A percentile compares a stretch with the other conserved stretches of the same genome.
These are phyloP conservation scores for Globisporangium alternatum DNA, from an alignment of 352 stramenopile species.

Conservation along the genomic window DNA sequence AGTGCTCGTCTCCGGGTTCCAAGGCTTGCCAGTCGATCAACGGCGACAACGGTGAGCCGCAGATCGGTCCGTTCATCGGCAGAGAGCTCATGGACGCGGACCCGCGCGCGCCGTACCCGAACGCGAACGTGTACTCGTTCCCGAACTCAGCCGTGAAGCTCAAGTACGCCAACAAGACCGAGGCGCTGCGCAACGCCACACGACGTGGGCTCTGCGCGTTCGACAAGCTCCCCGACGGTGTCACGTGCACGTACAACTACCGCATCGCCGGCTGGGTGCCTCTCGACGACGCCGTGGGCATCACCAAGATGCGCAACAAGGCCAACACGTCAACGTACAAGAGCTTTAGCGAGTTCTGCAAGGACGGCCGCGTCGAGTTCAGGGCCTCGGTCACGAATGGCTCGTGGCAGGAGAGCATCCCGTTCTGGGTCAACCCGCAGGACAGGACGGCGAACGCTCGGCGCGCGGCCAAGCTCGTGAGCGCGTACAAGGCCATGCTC, in stretches of 20 bases:
- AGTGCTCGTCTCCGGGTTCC: constrained; percentile 46
- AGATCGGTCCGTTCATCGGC: constrained; percentile 70
- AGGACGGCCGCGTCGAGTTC: constrained; percentile 58
- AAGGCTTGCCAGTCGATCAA: constrained; percentile 75
- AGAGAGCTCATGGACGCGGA: constrained; percentile 45
- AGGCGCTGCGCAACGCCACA: constrained; percentile 15
- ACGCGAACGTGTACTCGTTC: constrained; percentile 80
- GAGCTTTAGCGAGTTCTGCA: constrained; percentile 71
- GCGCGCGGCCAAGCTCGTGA: constrained; percentile 40
- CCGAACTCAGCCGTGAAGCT: constrained; percentile 56
- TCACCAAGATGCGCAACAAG: constrained; percentile 48
- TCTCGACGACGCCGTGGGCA: constrained; percentile 75
- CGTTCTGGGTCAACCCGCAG: constrained; percentile 65
- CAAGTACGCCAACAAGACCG: constrained; percentile 1
- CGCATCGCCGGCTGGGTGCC: constrained; percentile 61
- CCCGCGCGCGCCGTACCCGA: constrained; percentile 56
- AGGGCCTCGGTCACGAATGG: constrained; percentile 28
- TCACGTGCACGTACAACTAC: constrained; percentile 72
- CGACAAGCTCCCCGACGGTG: constrained; percentile 35
- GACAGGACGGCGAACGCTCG: constrained; percentile 39
- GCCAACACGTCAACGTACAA: constrained; percentile 31
- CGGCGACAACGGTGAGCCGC: constrained; percentile 52
- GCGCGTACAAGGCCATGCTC: constrained; percentile 40
- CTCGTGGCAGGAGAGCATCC: constrained; percentile 35
- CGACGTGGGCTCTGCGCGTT: constrained; percentile 1